Conservation (phyloP, 2,329 filamentous ascomycete genomes). For the Lachnellula hyalina region DNA sequence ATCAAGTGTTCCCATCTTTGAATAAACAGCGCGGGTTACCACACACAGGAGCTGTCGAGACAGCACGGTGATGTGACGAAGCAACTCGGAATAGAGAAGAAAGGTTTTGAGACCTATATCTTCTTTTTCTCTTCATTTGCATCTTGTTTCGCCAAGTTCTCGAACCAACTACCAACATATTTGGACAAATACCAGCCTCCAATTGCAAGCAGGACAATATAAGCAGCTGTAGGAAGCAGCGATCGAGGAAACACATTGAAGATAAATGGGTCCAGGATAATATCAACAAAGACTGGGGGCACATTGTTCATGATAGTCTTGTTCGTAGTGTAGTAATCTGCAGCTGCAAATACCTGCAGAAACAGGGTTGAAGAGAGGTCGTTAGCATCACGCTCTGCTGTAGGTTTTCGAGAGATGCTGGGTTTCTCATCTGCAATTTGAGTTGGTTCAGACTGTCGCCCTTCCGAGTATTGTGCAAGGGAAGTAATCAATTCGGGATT, state of each 20-base stretch:
- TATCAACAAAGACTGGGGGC: conserved; percentile 69
- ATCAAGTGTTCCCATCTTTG: too few relatives aligned
- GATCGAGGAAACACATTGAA: conserved; percentile 75
- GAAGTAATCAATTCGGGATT: conserved; percentile 59
- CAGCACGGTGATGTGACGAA: too few relatives aligned
- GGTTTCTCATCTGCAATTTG: conserved; percentile 13
- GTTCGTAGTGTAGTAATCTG: conserved; percentile 80
- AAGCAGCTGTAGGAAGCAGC: conserved; percentile 64
- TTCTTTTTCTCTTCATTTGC: conserved; percentile 16
- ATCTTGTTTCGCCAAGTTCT: conserved; percentile 5
- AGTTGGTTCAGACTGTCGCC: conserved; percentile 36
- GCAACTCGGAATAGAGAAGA: too few relatives aligned
- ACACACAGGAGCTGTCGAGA: too few relatives aligned
- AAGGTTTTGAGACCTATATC: background rate
- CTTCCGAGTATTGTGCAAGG: conserved; percentile 55
- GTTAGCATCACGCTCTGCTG: conserved; percentile 7
- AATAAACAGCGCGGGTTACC: too few relatives aligned
- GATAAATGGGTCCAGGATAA: conserved; percentile 82
- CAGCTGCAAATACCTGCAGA: conserved; percentile 67
- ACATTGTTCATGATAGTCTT: conserved; percentile 68
- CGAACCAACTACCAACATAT: conserved; percentile 23
- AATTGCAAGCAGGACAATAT: conserved; percentile 57
- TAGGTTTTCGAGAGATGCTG: conserved; percentile 1
- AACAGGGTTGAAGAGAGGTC: conserved; percentile 25
- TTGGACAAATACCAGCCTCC: conserved; percentile 28